phyloP scores from a whole-genome alignment of 495 filamentous ascomycete genomes.

The Achaetomiella virescens region DNA sequence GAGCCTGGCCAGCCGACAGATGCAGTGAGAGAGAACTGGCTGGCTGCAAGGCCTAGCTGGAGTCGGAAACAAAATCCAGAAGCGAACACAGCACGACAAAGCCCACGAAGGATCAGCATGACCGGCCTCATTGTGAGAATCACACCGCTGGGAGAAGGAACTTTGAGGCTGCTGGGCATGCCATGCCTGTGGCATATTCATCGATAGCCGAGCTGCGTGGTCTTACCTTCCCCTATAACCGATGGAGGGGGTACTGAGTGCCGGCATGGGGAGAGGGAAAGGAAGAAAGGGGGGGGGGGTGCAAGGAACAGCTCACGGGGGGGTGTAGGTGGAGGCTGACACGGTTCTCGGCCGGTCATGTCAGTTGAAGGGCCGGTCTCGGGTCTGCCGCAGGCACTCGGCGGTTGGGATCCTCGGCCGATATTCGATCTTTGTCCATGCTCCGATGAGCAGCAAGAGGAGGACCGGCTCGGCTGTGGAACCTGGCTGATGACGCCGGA shows the following conservation, averaged over 20 bases:
- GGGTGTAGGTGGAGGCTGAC: too few species aligned
- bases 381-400: too few species aligned
- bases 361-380: too few species aligned
- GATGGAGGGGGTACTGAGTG: too few species aligned
- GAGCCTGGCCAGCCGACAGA: not conserved
- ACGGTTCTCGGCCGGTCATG: too few species aligned
- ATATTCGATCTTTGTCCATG: not conserved
- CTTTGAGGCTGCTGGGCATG: not conserved
- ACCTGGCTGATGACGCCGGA: not conserved
- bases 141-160: not conserved
- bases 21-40: not conserved
- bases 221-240: too few species aligned
- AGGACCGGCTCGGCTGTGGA: not conserved
- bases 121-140: not conserved
- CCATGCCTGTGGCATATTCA: too few species aligned
- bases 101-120: not conserved
- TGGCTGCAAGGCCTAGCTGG: constrained; percentile 6
- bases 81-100: not conserved
- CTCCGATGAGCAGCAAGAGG: not conserved
- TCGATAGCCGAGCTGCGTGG: too few species aligned
- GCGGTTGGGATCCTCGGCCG: not conserved
- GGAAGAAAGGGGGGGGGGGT: too few species aligned
- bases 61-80: constrained; percentile 5
- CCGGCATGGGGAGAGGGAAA: too few species aligned
- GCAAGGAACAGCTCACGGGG: too few species aligned